These are phyloP conservation scores for Furculomyces boomerangus DNA, from an alignment of 371 early-diverging fungal species.

Conservation along the genomic window DNA sequence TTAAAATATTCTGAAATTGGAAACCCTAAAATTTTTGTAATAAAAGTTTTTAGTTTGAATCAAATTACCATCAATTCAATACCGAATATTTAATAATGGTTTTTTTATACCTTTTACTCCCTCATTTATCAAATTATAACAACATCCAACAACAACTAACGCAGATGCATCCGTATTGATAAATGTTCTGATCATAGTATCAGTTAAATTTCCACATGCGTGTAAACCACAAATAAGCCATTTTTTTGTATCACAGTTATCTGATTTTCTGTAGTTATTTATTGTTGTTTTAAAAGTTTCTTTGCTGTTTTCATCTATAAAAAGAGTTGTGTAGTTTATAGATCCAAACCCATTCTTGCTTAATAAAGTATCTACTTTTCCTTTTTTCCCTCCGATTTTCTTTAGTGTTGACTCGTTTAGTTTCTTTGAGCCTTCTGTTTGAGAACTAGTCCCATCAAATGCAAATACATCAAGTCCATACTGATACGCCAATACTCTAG, in stretches of 20 bases:
- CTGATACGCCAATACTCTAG: conserved; percentile 49
- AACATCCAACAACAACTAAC: conserved; percentile 69
- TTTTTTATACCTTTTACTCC: too few species aligned
- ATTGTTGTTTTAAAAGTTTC: too few species aligned
- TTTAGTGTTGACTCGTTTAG: conserved; percentile 31
- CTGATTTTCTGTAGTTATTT: conserved; percentile 2
- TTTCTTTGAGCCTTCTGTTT: conserved; percentile 59
- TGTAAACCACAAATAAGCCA: conserved; percentile 75
- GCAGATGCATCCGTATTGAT: conserved; percentile 37
- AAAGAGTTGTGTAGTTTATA: conserved; percentile 8
- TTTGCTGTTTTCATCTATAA: not conserved
- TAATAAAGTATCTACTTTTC: conserved; percentile 5
- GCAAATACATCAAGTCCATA: conserved; percentile 54
- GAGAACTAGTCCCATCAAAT: conserved; percentile 52
- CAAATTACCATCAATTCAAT: too few species aligned
- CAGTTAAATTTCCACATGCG: conserved; percentile 69
- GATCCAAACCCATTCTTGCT: conserved; percentile 3
- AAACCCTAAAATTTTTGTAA: too few species aligned
- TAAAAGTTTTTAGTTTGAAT: too few species aligned
- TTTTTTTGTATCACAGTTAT: conserved; percentile 3
- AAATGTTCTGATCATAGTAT: conserved; percentile 51
- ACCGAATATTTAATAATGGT: too few species aligned
- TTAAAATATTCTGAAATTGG: conserved; percentile 35
- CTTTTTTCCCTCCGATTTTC: conserved; percentile 6
- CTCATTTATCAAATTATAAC: conserved; percentile 56